Percentiles rank a stretch among this genome's conserved stretches.
phyloP scores from a whole-genome alignment of 192 early-diverging fungal genomes.

The Nowakowskiella sp. region DNA sequence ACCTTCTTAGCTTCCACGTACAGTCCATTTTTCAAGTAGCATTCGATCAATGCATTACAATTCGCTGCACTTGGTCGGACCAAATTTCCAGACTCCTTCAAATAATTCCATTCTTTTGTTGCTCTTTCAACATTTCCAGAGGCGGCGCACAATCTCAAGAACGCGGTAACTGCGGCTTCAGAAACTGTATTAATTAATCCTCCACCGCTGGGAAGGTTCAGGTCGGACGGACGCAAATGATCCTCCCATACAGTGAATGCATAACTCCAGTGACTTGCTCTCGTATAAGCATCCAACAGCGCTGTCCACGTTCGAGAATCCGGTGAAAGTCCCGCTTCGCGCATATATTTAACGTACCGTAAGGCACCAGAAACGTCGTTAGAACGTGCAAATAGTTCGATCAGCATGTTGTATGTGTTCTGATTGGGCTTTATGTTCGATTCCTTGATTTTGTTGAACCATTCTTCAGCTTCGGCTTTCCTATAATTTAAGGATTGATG shows the following conservation, averaged over 20 bases:
- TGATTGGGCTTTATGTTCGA: neutral
- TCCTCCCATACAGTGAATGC: neutral
- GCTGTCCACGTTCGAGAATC: neutral
- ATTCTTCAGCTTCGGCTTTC: neutral
- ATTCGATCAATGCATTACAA: neutral
- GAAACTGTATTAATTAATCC: too few species aligned
- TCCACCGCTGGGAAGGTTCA: neutral
- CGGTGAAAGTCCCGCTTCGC: neutral
- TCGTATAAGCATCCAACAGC: neutral
- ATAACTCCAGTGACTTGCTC: neutral
- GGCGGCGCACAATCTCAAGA: neutral
- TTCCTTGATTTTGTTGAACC: neutral
- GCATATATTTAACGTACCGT: neutral
- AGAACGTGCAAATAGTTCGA: neutral
- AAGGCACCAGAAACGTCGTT: neutral
- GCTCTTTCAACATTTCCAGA: neutral
- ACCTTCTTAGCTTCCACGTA: neutral
- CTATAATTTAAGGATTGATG: too few species aligned
- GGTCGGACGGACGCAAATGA: neutral
- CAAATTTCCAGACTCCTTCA: neutral
- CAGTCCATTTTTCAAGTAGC: neutral
- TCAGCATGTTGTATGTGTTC: neutral
- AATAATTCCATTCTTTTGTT: neutral
- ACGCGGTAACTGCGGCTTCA: neutral
- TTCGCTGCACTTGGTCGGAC: neutral